phyloP scores from a whole-genome alignment of 768 basidiomycete genomes.

The Lentinula sp. region DNA sequence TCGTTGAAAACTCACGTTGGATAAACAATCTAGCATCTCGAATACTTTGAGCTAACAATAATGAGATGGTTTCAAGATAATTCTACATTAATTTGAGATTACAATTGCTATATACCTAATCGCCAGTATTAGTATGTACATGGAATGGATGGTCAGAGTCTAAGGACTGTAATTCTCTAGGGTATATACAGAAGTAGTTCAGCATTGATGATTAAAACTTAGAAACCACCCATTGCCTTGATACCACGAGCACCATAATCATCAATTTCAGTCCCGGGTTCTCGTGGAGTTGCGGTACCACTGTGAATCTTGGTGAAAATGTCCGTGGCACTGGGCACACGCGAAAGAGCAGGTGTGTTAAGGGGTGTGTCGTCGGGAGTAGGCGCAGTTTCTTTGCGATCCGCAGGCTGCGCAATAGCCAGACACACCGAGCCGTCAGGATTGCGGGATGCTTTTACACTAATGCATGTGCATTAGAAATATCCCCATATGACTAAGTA shows the following conservation, averaged over 20 bases:
- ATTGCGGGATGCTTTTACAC: constrained; percentile 8
- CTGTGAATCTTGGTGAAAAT: not conserved
- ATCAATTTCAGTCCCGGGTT: constrained; percentile 5
- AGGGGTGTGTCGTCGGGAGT: constrained; percentile 10
- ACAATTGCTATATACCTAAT: too few species aligned
- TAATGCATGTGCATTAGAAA: not conserved
- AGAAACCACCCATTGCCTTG: constrained; percentile 6
- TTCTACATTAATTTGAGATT: too few species aligned
- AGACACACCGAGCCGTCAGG: constrained; percentile 4
- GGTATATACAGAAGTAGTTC: not conserved
- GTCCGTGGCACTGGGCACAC: constrained; percentile 6
- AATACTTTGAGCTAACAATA: too few species aligned
- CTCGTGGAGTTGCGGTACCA: not conserved
- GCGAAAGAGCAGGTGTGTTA: constrained; percentile 8
- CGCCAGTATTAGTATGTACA: not conserved
- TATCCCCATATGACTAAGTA: not conserved
- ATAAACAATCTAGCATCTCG: too few species aligned
- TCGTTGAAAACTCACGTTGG: too few species aligned
- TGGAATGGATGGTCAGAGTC: not conserved
- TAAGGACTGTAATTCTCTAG: not conserved
- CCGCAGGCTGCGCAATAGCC: constrained; percentile 7
- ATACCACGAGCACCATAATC: constrained; percentile 5
- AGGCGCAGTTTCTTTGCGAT: constrained; percentile 5
- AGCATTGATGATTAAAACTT: not conserved
- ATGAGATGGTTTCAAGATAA: too few species aligned